Base-by-base conservation (phyloP, 805 yeast species). In the Starmerella gropengiesseri region DNA sequence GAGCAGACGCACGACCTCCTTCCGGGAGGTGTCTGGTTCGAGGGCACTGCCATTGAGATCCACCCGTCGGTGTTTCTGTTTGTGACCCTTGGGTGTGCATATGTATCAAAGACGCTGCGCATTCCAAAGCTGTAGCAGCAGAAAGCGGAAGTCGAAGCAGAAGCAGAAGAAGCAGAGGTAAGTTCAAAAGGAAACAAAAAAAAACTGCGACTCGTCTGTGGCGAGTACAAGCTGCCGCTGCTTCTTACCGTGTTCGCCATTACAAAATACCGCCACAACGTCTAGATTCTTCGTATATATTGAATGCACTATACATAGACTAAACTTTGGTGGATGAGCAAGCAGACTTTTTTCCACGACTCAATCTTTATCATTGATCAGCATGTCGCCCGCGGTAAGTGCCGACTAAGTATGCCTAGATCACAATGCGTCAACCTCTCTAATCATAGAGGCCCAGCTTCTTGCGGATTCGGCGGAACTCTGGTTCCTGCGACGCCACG, bases 91-190 rank as follows among this genome's bases (percentile, higher is more conserved):
- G 98, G 98, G 7, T 81, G 89, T 61, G 80, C 82, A 42, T 86
- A 87, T 77, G 83, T 91, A 48, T 79, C 93, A 45, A 91, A 91
- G 68, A 78, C 89, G 45, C 70, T 91, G 50, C 83, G 81, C 55
- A 82, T 91, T 53, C 96, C 96, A 50, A 91, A 91, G 62, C 83
- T 89, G 43, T 78, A 62, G n/a, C n/a, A n/a, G n/a, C n/a, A n/a
- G n/a, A n/a, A n/a, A n/a, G n/a, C n/a, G n/a, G n/a, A n/a, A n/a
- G n/a, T n/a, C n/a, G n/a, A n/a, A n/a, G n/a, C n/a, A n/a, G n/a
- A n/a, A n/a, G n/a, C n/a, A n/a, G n/a, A n/a, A n/a, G n/a, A n/a
- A n/a, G n/a, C n/a, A n/a, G n/a, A n/a, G n/a, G n/a, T n/a, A n/a
- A n/a, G n/a, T n/a, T 29, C 31, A 17, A 33, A 20, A 16, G 14